A percentile compares a stretch with the other conserved stretches of the same genome.
phyloP scores from a whole-genome alignment of 257 asterid species.

The Gentiana straminea region DNA sequence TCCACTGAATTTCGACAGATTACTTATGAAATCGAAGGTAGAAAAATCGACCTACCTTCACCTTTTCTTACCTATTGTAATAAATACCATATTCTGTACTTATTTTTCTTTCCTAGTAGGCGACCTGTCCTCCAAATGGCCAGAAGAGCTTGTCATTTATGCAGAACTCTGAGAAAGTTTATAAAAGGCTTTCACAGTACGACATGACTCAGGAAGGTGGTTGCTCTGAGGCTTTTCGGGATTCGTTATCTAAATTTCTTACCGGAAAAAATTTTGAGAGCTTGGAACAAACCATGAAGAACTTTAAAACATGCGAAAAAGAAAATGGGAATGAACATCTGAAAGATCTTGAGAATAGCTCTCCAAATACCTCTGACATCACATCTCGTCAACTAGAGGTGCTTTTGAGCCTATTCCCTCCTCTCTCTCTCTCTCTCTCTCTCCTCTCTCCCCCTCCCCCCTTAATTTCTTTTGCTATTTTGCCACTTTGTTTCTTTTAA shows the following conservation, averaged over 20 bases:
- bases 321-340: slow-evolving; percentile 26
- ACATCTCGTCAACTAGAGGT: slow-evolving; percentile 72
- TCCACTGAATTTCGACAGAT: slow-evolving; percentile 76
- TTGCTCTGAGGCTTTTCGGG: slow-evolving; percentile 45
- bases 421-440: neutral
- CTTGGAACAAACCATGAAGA: slow-evolving; percentile 23
- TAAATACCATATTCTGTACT: neutral
- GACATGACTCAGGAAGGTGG: slow-evolving; percentile 37
- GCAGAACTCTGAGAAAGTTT: slow-evolving; percentile 28
- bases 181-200: slow-evolving; percentile 35
- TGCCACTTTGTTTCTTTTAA: no score
- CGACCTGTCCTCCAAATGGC: slow-evolving; percentile 77
- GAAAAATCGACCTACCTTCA: slow-evolving; percentile 3
- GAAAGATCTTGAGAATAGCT: slow-evolving; percentile 33
- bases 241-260: slow-evolving; percentile 43
- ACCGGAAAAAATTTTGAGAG: slow-evolving; percentile 24
- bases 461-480: neutral
- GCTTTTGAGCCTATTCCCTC: slow-evolving; percentile 8
- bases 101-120: slow-evolving; percentile 40
- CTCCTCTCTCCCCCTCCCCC: no score
- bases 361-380: slow-evolving; percentile 55
- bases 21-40: slow-evolving; percentile 90
- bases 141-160: slow-evolving; percentile 39
- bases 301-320: slow-evolving; percentile 26
- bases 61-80: neutral